Evolutionary conservation across 148 eudicot species (phyloP).

Genomic region (Diospyros lotus): DNA sequence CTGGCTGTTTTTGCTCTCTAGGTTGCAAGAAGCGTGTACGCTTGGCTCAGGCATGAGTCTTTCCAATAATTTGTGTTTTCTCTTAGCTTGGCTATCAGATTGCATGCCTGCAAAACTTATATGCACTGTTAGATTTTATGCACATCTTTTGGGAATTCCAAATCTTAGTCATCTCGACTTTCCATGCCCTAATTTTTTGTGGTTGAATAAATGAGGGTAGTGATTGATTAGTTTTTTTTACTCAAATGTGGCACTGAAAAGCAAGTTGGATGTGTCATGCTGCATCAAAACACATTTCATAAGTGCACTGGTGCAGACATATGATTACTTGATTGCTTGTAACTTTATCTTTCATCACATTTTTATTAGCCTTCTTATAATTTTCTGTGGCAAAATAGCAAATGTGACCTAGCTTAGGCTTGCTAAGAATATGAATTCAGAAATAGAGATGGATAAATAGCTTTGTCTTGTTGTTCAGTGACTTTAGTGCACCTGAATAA

Average conservation of each 20-base stretch:
- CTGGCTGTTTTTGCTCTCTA: too few relatives aligned
- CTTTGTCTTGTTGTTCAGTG: conserved; percentile 3
- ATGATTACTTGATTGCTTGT: not conserved
- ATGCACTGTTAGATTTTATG: too few relatives aligned
- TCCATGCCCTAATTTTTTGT: not conserved
- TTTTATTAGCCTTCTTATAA: too few relatives aligned
- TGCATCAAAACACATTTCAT: not conserved
- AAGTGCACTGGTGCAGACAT: not conserved
- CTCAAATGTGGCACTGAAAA: not conserved
- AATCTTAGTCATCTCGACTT: not conserved
- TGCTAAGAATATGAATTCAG: not conserved
- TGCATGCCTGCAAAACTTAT: too few relatives aligned
- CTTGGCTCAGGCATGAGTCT: too few relatives aligned
- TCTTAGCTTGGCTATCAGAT: too few relatives aligned
- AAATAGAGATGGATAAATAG: conserved; percentile 3
- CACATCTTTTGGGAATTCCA: too few relatives aligned
- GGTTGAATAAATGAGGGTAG: too few relatives aligned
- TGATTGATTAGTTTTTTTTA: too few relatives aligned
- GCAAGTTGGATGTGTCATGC: not conserved
- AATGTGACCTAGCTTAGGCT: not conserved
- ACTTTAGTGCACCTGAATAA: not conserved
- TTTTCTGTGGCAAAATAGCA: too few relatives aligned
- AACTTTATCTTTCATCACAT: not conserved
- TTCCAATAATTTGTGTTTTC: too few relatives aligned
- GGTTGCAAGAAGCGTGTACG: too few relatives aligned